Percentiles rank a stretch among this genome's conserved stretches.
These are phyloP conservation scores for Cercophora sp. DNA, from an alignment of 495 filamentous ascomycete species.

Conservation along the genomic window DNA sequence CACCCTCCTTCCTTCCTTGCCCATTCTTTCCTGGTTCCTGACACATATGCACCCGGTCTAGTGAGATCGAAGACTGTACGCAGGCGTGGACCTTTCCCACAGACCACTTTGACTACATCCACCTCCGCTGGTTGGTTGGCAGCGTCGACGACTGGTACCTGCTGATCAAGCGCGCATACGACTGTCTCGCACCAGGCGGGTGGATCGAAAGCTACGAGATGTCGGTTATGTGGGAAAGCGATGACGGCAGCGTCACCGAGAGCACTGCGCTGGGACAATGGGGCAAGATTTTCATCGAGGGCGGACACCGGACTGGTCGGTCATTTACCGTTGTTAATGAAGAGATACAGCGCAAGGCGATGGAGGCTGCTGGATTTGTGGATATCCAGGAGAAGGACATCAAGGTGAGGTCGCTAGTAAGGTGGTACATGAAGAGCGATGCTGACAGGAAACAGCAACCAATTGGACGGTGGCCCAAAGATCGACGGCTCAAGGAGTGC, in stretches of 20 bases:
- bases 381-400: conserved; percentile 28
- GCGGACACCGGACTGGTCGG: conserved; percentile 13
- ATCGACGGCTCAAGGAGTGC: conserved; percentile 46
- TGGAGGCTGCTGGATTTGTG: conserved; percentile 47
- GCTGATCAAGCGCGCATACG: conserved; percentile 34
- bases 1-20: no score
- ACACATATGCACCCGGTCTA: no score
- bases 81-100: conserved; percentile 41
- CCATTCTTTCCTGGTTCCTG: no score
- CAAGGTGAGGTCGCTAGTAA: no score
- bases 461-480: conserved; percentile 10
- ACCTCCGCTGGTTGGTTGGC: conserved; percentile 50
- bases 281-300: conserved; percentile 19
- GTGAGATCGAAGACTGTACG: conserved; percentile 50
- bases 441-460: no score
- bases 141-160: conserved; percentile 51
- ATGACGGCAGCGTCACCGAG: conserved; percentile 17
- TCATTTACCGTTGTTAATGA: conserved; percentile 19
- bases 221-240: conserved; percentile 18
- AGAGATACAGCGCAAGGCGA: conserved; percentile 27
- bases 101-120: conserved; percentile 56
- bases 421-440: no score
- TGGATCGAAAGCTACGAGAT: conserved; percentile 25
- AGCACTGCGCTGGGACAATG: conserved; percentile 16
- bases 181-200: conserved; percentile 21